These are phyloP conservation scores for Penicillium sp. DNA, from an alignment of 2,329 filamentous ascomycete genomes.

Conservation along the genomic window DNA sequence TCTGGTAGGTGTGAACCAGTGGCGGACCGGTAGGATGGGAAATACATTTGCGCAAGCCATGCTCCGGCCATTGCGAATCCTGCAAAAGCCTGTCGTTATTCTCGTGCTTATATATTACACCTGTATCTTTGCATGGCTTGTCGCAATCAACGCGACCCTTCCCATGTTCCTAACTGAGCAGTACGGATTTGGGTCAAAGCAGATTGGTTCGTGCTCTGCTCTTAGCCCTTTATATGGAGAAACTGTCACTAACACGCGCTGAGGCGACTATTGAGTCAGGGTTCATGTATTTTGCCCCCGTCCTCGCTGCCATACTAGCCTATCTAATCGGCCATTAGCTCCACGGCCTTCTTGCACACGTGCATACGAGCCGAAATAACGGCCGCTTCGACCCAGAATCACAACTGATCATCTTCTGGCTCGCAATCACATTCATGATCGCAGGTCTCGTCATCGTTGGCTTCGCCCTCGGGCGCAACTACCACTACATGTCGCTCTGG, in stretches of 20 bases:
- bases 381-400: constrained; percentile 64
- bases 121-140: constrained; percentile 48
- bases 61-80: constrained; percentile 42
- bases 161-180: constrained; percentile 57
- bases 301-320: constrained; percentile 60
- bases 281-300: constrained; percentile 63
- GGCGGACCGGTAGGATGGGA: constrained; percentile 31
- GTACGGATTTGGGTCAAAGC: constrained; percentile 56
- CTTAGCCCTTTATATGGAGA: too few relatives aligned
- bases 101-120: constrained; percentile 44
- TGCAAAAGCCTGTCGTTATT: constrained; percentile 46
- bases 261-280: constrained; percentile 27
- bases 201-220: constrained; percentile 49
- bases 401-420: constrained; percentile 55
- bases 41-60: constrained; percentile 40
- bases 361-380: constrained; percentile 52
- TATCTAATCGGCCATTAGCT: constrained; percentile 62
- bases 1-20: constrained; percentile 43
- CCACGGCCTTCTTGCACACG: constrained; percentile 56
- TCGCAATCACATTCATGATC: constrained; percentile 56
- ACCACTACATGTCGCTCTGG: constrained; percentile 58
- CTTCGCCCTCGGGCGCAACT: constrained; percentile 55
- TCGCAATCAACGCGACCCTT: constrained; percentile 62
- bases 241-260: too few relatives aligned
- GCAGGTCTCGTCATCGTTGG: constrained; percentile 59